These are phyloP conservation scores for Starmera quercuum DNA, from an alignment of 805 yeast genomes.

Conservation along the genomic window DNA sequence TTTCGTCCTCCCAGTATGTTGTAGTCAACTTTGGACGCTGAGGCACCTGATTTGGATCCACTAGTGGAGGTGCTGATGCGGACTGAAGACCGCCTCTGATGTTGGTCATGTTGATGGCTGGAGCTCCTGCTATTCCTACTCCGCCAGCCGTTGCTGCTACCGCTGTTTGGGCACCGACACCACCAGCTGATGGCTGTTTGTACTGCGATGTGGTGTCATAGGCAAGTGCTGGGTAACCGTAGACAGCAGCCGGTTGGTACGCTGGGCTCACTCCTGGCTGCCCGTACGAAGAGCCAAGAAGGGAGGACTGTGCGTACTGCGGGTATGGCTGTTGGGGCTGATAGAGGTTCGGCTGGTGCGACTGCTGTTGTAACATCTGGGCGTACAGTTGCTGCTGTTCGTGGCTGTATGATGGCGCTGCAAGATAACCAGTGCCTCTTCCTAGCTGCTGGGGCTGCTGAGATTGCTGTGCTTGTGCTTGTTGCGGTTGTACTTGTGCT, in stretches of 20 bases:
- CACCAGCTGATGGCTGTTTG: background rate
- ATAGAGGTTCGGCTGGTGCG: slow-evolving; percentile 2
- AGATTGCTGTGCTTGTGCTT: slow-evolving; percentile 7
- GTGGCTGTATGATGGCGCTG: background rate
- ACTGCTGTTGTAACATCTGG: slow-evolving; percentile 3
- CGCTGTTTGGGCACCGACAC: background rate
- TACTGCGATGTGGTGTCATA: slow-evolving; percentile 4
- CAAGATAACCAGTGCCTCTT: background rate
- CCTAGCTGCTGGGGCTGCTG: slow-evolving; percentile 3
- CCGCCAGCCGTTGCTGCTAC: background rate
- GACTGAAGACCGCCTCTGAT: slow-evolving; percentile 10
- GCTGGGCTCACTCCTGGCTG: background rate
- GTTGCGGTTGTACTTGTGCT: slow-evolving; percentile 6
- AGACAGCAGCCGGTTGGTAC: slow-evolving; percentile 1
- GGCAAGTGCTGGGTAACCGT: slow-evolving; percentile 9
- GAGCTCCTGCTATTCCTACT: slow-evolving; percentile 4
- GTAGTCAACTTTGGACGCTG: slow-evolving; percentile 59
- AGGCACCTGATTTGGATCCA: slow-evolving; percentile 20
- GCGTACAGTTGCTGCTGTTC: background rate
- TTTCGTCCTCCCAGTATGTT: slow-evolving; percentile 73
- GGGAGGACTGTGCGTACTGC: slow-evolving; percentile 7
- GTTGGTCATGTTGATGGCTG: slow-evolving; percentile 9
- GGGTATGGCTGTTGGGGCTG: slow-evolving; percentile 8
- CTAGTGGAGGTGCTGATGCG: slow-evolving; percentile 11
- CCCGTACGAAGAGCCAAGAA: slow-evolving; percentile 1